Conservation (phyloP, 106 monocot species). For the Ottelia alismoides region DNA sequence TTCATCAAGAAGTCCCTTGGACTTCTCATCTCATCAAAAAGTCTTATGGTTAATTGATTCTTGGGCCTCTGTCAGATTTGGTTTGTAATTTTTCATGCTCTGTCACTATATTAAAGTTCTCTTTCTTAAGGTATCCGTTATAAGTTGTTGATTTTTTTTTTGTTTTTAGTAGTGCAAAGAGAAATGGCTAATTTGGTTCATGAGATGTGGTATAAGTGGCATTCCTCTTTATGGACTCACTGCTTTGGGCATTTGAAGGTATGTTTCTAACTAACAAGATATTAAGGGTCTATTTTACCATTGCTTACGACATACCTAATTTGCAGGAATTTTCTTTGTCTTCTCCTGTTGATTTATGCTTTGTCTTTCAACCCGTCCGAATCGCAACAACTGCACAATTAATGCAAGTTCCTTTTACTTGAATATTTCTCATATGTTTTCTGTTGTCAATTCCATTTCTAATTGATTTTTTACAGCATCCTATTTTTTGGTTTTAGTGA, state of each 20-base stretch:
- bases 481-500: not conserved
- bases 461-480: not conserved
- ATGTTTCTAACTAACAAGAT: too few relatives aligned
- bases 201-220: slow-evolving; percentile 86
- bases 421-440: not conserved
- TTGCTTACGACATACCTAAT: too few relatives aligned
- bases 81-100: slow-evolving; percentile 17
- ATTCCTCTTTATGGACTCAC: slow-evolving; percentile 64
- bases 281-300: too few relatives aligned
- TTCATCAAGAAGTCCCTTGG: slow-evolving; percentile 62
- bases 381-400: slow-evolving; percentile 26
- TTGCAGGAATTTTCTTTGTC: slow-evolving; percentile 20
- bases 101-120: not conserved
- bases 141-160: slow-evolving; percentile 2
- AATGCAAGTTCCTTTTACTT: slow-evolving; percentile 35
- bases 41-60: slow-evolving; percentile 65
- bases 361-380: slow-evolving; percentile 36
- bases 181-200: slow-evolving; percentile 32
- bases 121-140: not conserved
- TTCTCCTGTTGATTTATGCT: slow-evolving; percentile 18
- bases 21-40: slow-evolving; percentile 58
- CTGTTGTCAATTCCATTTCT: not conserved
- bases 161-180: slow-evolving; percentile 19
- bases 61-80: slow-evolving; percentile 39
- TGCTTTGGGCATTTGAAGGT: slow-evolving; percentile 42